These are phyloP conservation scores for Fusarium sp. DNA, from an alignment of 2,329 filamentous ascomycete genomes.

Conservation along the genomic window DNA sequence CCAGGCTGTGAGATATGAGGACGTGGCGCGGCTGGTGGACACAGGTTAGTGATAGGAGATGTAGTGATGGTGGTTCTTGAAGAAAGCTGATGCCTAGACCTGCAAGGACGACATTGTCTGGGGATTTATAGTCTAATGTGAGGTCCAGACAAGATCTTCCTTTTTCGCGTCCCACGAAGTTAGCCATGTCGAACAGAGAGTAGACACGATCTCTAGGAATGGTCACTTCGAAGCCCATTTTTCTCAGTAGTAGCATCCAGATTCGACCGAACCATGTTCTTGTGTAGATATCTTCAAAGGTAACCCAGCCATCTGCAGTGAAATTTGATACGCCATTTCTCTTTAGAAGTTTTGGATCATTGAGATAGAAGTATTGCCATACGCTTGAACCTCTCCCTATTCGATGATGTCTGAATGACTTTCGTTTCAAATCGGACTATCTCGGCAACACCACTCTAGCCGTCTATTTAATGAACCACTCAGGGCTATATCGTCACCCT, in stretches of 20 bases:
- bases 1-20: slow-evolving; percentile 30
- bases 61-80: slow-evolving; percentile 28
- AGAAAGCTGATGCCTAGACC: slow-evolving; percentile 22
- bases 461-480: background rate
- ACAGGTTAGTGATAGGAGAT: slow-evolving; percentile 37
- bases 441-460: too few species aligned
- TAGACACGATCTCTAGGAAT: slow-evolving; percentile 39
- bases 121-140: slow-evolving; percentile 32
- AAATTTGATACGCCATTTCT: slow-evolving; percentile 35
- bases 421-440: background rate
- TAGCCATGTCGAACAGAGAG: slow-evolving; percentile 40
- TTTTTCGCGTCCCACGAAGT: slow-evolving; percentile 28
- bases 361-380: slow-evolving; percentile 31
- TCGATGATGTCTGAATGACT: slow-evolving; percentile 24
- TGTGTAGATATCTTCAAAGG: slow-evolving; percentile 28
- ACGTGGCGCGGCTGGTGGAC: slow-evolving; percentile 18
- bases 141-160: slow-evolving; percentile 18
- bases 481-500: background rate
- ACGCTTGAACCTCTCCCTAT: slow-evolving; percentile 19
- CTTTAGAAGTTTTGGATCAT: slow-evolving; percentile 18
- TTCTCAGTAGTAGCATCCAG: slow-evolving; percentile 42
- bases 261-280: slow-evolving; percentile 44
- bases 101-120: slow-evolving; percentile 29
- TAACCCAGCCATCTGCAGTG: slow-evolving; percentile 22
- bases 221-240: slow-evolving; percentile 34